Percentiles rank a stretch among this genome's conserved stretches.
Evolutionary conservation across 23 red algal genomes (phyloP).

Genomic region (Cyanidioschyzon merolae): DNA sequence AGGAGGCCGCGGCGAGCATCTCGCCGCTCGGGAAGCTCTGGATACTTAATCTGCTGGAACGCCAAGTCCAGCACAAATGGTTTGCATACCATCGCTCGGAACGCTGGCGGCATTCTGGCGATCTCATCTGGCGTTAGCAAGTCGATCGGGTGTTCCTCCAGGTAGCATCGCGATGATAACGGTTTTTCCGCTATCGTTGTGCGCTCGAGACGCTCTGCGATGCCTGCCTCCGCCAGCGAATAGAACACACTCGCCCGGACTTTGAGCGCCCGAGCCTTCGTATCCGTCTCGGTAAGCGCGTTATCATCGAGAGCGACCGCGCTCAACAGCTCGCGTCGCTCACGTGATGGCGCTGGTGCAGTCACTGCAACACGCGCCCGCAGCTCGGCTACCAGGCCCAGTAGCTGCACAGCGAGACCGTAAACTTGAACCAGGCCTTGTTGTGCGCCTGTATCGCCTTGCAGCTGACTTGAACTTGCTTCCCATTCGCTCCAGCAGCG

Average conservation of each 20-base stretch:
- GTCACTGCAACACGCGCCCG: neutral
- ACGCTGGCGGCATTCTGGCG: neutral
- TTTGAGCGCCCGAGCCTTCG: neutral
- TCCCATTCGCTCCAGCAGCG: neutral
- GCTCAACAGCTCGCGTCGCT: neutral
- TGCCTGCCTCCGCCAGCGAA: neutral
- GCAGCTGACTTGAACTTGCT: too few species aligned
- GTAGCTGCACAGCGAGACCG: neutral
- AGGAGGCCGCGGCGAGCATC: neutral
- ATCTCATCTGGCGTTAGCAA: neutral
- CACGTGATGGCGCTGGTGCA: neutral
- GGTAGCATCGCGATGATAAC: neutral
- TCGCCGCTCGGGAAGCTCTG: neutral
- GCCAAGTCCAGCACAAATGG: constrained; percentile 11
- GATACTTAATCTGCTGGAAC: neutral
- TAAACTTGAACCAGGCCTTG: neutral
- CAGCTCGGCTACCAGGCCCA: neutral
- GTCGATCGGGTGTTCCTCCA: neutral
- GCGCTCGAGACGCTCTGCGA: neutral
- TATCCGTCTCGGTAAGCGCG: neutral
- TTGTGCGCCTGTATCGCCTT: neutral
- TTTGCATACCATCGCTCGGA: neutral
- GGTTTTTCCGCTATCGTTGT: neutral
- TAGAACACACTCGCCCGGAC: neutral
- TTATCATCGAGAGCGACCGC: neutral